These are phyloP conservation scores for Heliamphora exappendiculata DNA, from an alignment of 148 eudicot species.

Conservation along the genomic window DNA sequence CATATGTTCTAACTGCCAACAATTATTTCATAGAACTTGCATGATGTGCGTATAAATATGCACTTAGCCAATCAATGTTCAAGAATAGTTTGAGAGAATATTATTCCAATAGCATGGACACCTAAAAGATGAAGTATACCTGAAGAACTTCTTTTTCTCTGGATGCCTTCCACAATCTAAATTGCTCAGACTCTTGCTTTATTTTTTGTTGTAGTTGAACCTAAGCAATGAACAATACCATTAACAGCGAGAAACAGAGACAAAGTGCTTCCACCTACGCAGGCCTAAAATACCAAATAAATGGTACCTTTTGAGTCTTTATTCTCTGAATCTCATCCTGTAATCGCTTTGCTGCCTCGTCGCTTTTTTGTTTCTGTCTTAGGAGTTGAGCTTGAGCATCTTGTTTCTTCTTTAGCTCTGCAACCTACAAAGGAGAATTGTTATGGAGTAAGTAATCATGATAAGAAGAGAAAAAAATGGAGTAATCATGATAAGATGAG, in stretches of 20 bases:
- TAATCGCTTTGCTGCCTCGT: slow-evolving; percentile 85
- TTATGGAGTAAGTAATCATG: background rate
- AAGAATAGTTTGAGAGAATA: background rate
- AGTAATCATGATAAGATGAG: background rate
- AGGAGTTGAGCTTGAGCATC: slow-evolving; percentile 94
- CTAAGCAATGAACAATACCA: slow-evolving; percentile 24
- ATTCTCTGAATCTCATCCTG: slow-evolving; percentile 96
- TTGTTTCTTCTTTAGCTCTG: slow-evolving; percentile 85
- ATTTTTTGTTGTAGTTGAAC: slow-evolving; percentile 95
- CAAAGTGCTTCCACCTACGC: background rate
- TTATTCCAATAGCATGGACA: background rate
- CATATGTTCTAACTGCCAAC: background rate
- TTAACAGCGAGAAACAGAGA: background rate
- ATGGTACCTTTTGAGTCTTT: slow-evolving; percentile 78
- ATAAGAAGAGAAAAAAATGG: background rate
- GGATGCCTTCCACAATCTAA: slow-evolving; percentile 86
- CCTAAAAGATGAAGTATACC: slow-evolving; percentile 29
- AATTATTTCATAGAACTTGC: background rate
- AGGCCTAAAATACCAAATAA: background rate
- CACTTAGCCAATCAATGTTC: background rate
- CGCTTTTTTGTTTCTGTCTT: slow-evolving; percentile 90
- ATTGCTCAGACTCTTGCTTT: slow-evolving; percentile 97
- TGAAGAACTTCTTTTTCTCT: slow-evolving; percentile 98
- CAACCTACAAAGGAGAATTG: slow-evolving; percentile 43
- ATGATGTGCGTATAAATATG: background rate